Base-by-base conservation (phyloP, 2,329 filamentous ascomycete species). In the Ascochyta viciae-villosae region DNA sequence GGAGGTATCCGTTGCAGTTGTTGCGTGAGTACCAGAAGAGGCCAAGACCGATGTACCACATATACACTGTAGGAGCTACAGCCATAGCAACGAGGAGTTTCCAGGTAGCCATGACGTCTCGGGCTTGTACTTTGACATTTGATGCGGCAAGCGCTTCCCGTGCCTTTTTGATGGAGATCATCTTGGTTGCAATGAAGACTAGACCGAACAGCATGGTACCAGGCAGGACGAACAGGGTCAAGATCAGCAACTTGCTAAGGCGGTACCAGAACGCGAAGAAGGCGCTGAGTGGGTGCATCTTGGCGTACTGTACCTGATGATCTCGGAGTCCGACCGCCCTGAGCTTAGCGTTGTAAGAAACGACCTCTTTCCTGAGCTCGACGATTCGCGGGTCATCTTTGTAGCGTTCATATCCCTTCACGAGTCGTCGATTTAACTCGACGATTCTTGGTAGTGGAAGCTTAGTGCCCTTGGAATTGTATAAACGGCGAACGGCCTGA, bases 401-500 rank as follows among this genome's bases (percentile, higher is more conserved):
- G 82, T 94, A 97, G 52, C 90, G 88, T 50, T 90, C 91, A 72
- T 97, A 99, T 24, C 94, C 94, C 75, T 94, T 89, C 54, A 96
- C 90, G 6, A 99, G 84, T 33, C 94, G 88, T 47, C 94, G 86
- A 78, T 98, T 98, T 47, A 99, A 85, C 78, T 99, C 95, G 29
- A 98, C 91, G 9, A 98, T 91, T 71, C 94, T 90, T 0, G 94
- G 92, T 22, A 98, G 83, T 6, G 94, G 94, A 34, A 98, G 83
- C 76, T 96, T 96, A 80, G 94, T 96, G 66, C 92, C 92, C 45
- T 92, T 95, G 10, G 92, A 91, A 71, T 96, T 97, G 79, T 99
- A 99, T 26, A 99, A 82, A 45, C 95, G 87, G 60, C 95, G 87
- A 6, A 93, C 94, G 34, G 94, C 93, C 83, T 98, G 95, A 56